Percentiles rank a stretch among this genome's conserved stretches.
Conservation (phyloP, 441 rosid genomes). For the Lagerstroemia fauriei region DNA sequence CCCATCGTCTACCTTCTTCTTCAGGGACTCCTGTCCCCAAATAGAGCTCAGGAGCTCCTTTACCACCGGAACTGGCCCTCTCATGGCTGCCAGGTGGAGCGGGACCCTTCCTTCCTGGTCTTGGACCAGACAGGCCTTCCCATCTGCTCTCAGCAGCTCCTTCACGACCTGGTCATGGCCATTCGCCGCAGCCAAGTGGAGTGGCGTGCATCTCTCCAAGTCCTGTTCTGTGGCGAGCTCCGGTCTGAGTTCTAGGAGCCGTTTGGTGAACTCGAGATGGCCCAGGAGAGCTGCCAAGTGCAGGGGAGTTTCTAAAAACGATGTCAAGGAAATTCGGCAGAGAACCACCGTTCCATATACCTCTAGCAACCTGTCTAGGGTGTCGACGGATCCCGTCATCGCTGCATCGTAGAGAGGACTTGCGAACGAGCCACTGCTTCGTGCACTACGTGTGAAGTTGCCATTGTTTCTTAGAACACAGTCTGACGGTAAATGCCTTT, state of each 20-base stretch:
- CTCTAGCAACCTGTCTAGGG: not conserved
- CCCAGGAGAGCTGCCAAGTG: conserved; percentile 7
- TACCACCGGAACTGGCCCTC: not conserved
- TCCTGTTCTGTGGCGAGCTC: not conserved
- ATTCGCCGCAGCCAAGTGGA: conserved; percentile 6
- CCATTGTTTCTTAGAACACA: too few species aligned
- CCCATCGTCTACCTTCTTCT: too few species aligned
- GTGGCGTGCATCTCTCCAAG: not conserved
- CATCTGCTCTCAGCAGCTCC: not conserved
- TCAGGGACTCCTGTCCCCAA: too few species aligned
- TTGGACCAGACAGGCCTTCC: not conserved
- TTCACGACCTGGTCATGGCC: not conserved
- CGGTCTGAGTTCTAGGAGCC: not conserved
- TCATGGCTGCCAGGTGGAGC: too few species aligned
- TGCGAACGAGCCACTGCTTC: not conserved
- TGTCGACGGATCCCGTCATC: not conserved
- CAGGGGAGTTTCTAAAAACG: not conserved
- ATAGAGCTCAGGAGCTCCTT: not conserved
- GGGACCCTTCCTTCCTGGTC: too few species aligned
- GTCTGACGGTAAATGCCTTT: too few species aligned
- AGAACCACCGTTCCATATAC: not conserved
- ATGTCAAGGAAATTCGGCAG: not conserved
- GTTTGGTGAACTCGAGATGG: not conserved
- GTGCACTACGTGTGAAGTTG: not conserved
- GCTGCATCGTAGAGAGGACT: not conserved